Base-by-base conservation (phyloP, 2,329 filamentous ascomycete species). In the Eutypella sp. region DNA sequence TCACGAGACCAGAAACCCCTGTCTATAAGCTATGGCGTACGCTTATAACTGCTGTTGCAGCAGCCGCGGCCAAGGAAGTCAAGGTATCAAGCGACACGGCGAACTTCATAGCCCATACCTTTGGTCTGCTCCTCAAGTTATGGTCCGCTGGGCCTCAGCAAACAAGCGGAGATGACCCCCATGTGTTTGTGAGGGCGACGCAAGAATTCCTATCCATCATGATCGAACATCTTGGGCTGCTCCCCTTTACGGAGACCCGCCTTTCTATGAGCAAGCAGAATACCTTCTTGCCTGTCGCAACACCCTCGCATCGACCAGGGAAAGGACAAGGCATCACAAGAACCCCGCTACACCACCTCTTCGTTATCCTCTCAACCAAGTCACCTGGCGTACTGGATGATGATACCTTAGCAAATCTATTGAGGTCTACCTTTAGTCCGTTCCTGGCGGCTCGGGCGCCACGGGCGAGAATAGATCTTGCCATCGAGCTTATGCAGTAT, bases 81-180 rank as follows among this genome's bases (percentile, higher is more conserved):
- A 95, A 92, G 57, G 84, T 91, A 6, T 90, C 89, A 0, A 78
- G 79, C 11, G 92, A 97, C 50, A 88, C 90, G 1, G 87, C 88
- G 59, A 79, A 82, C 49, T 92, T 91, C 47, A 76, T 96, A 50
- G 84, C 87, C 19, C 75, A 81, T 36, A 74, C 90, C 19, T 75
- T 92, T 41, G 81, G 81, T 36, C 67, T 90, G 19, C 68, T 96
- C 6, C 78, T 81, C 41, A 79, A 76, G 22, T 65, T 91, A 2
- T 95, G 90, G 89, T 71, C 71, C 16, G 63, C 59, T 11, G 80
- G 79, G 16, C 76, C 85, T 13, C 62, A 76, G n/a, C 71, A 68
- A 66, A 29, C 79, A 72, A 62, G 76, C 60, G 36, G 73, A 71
- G 59, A 82, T 66, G 55, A 67, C 70, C 48, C 67, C 58, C 40